Base-by-base conservation (phyloP, 305 asterid species). In the Fraxinus sp. region DNA sequence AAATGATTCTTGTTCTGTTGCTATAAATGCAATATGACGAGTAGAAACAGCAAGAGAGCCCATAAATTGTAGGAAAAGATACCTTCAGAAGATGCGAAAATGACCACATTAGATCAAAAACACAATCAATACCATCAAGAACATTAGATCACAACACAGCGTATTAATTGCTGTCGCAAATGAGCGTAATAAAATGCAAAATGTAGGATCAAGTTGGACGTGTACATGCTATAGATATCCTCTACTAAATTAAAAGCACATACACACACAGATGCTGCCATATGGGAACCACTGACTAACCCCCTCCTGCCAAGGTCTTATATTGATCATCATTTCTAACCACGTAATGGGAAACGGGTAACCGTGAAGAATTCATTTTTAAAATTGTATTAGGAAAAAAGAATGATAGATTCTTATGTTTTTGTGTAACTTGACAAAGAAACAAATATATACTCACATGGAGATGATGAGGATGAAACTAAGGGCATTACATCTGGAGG, bases 51-150 rank as follows among this genome's bases (percentile, higher is more conserved):
- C 77, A 77, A 85, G 66, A 87, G 77, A 80, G 82, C 84, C 94
- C 90, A 87, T 59, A 74, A 66, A n/a, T 79, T 84, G 81, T 91
- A 88, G 76, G 88, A 88, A 57, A 82, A 24, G 59, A 73, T 84
- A 18, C 88, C 88, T 79, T 89, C 87, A 77, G 93, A 91, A 80
- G 97, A 97, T 93, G 98, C 89, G 85, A 83, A 88, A 28, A 66
- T 26, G 72, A 86, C 14, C 7, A 7, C 71, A 82, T 46, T n/a
- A 74, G 68, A 57, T 18, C 11, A 57, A 57, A 57, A 18, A 57
- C 68, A 0, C 28, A 57, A 57, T 57, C 68, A 18, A 7, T 57
- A 57, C 24, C 68, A 44, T 7, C 1, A 7, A 57, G 68, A 57
- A 57, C 68, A 57, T 18, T n/a, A 57, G 3, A 57, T 57, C 68